A percentile compares a stretch with the other conserved stretches of the same genome.
These are phyloP conservation scores for Exophiala sp. DNA, from an alignment of 2,329 filamentous ascomycete species.

Conservation along the genomic window DNA sequence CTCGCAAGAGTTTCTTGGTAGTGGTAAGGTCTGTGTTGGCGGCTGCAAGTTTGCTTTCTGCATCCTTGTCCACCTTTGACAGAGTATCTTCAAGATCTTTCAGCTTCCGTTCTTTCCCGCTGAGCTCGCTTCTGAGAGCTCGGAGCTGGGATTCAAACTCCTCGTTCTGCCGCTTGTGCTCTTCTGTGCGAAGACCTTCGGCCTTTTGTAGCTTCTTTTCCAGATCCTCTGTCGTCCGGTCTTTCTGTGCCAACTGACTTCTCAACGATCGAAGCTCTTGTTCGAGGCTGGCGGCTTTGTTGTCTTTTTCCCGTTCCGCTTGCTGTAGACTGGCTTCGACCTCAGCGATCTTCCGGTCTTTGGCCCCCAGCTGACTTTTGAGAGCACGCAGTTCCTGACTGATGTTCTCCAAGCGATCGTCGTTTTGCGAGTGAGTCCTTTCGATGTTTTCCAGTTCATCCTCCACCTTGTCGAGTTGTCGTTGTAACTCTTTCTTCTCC, in stretches of 20 bases:
- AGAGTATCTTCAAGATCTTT: conserved; percentile 81
- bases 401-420: conserved; percentile 67
- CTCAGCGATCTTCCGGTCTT: conserved; percentile 84
- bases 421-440: conserved; percentile 63
- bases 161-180: conserved; percentile 21
- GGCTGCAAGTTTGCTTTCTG: conserved; percentile 74
- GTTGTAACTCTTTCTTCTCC: conserved; percentile 71
- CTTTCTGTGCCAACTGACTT: conserved; percentile 24
- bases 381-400: conserved; percentile 80
- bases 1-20: conserved; percentile 66
- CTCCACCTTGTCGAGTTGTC: conserved; percentile 64
- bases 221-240: conserved; percentile 22
- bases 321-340: conserved; percentile 77
- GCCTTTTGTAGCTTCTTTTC: conserved; percentile 23
- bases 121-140: conserved; percentile 84
- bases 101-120: conserved; percentile 81
- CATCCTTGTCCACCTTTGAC: conserved; percentile 77
- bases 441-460: conserved; percentile 64
- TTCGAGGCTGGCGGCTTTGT: conserved; percentile 21
- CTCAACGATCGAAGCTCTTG: conserved; percentile 24
- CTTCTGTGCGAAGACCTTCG: conserved; percentile 21
- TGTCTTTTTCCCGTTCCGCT: conserved; percentile 77
- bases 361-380: conserved; percentile 79
- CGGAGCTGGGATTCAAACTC: conserved; percentile 58
- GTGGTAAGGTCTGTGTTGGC: conserved; percentile 74